Base-by-base conservation (phyloP, 768 basidiomycete species). In the Suillus alpinus region DNA sequence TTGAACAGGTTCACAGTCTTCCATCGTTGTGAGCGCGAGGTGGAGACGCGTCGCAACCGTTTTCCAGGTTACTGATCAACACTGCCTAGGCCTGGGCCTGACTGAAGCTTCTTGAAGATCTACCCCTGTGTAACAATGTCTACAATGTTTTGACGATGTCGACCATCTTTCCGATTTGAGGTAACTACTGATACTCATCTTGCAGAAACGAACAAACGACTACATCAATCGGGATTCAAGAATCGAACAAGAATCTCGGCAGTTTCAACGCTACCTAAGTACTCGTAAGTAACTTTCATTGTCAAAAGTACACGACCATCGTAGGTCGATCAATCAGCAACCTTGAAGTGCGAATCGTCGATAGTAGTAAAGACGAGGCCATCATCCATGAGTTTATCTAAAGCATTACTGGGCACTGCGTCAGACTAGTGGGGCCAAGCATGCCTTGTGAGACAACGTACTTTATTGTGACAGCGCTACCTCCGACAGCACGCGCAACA, bases 341-440 rank as follows among this genome's bases (percentile, higher is more conserved):
- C 69, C 39, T 80, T 76, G 72, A 86, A 89, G 67, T 92, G 91
- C n/a, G 83, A 88, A 63, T 94, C 92, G 67, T 94, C 89, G 43
- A 87, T 83, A 0, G 92, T 92, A 58, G 84, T 88, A 73, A 83
- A 98, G 59, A 95, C 80, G 63, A 83, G 75, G 0, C 95, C 95
- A 0, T 91, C 87, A 57, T 89, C 86, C 81, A 93, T 87, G 57
- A 98, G 80, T 56, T 75, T 73, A 65, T 95, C 91, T 64, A 95
- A 76, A 6, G 90, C 90, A 47, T 83, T 78, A 68, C 93, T 92
- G 62, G 36, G 36, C 20, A 59, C 20, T n/a, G 26, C n/a, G 46
- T 52, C 13, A 39, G 37, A 40, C 56, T 63, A 57, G 62, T 39
- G 3, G 20, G 53, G 39, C 49, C 16, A 36, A 44, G 26, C 43